A percentile compares a stretch with the other conserved stretches of the same genome.
phyloP scores from a whole-genome alignment of 441 rosid species.

The Pelargonium cotyledonis region DNA sequence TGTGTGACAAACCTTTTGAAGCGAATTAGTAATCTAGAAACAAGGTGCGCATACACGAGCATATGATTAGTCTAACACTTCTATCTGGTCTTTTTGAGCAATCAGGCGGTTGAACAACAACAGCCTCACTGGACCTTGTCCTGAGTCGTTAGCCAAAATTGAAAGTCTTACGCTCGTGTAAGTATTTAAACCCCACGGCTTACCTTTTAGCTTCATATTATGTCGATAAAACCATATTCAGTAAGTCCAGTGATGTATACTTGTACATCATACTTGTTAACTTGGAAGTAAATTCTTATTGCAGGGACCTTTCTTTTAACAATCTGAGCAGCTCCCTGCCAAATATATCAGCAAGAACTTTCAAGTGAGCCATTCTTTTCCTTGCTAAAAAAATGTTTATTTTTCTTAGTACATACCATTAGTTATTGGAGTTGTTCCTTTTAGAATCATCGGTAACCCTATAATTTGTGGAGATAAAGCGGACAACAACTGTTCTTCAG shows the following conservation, averaged over 20 bases:
- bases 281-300: constrained; percentile 19
- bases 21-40: neutral
- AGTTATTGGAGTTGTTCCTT: constrained; percentile 7
- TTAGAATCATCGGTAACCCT: constrained; percentile 83
- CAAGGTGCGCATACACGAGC: neutral
- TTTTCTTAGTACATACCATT: neutral
- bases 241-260: neutral
- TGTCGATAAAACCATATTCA: neutral
- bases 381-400: neutral
- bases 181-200: constrained; percentile 26
- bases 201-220: neutral
- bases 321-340: constrained; percentile 82
- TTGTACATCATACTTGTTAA: neutral
- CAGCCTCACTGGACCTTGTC: constrained; percentile 67
- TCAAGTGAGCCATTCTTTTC: constrained; percentile 47
- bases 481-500: constrained; percentile 23
- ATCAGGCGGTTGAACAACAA: constrained; percentile 87
- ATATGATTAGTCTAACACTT: neutral
- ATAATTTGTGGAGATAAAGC: constrained; percentile 70
- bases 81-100: neutral
- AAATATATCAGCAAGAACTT: constrained; percentile 75
- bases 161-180: constrained; percentile 78
- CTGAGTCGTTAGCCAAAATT: constrained; percentile 66
- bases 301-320: constrained; percentile 83
- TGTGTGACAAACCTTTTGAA: neutral